Conservation (phyloP, 805 yeast genomes). For the Ogataea methylovora region DNA sequence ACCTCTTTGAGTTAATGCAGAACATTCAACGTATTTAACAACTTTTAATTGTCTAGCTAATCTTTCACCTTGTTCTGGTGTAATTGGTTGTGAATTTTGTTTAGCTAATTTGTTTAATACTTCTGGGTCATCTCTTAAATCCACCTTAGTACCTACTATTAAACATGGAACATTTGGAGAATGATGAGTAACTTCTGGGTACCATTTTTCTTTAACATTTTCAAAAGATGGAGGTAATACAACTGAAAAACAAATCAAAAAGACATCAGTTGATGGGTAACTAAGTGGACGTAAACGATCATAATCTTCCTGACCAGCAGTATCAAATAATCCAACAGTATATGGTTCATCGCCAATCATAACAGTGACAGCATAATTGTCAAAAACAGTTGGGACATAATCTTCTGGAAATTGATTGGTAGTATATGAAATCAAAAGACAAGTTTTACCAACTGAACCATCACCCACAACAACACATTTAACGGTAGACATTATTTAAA, state of each 20-base stretch:
- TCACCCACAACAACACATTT: conserved; percentile 94
- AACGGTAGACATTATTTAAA: conserved; percentile 59
- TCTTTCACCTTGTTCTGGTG: conserved; percentile 52
- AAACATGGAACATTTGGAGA: conserved; percentile 66
- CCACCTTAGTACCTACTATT: conserved; percentile 84
- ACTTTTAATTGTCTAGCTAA: conserved; percentile 69
- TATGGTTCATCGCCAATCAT: conserved; percentile 76
- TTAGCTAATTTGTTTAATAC: conserved; percentile 62
- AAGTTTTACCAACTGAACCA: conserved; percentile 94
- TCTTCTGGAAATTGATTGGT: conserved; percentile 91
- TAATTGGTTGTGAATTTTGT: conserved; percentile 54
- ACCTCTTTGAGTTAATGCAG: conserved; percentile 85
- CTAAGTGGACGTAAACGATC: conserved; percentile 84
- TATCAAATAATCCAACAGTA: conserved; percentile 89
- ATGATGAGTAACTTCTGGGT: conserved; percentile 82
- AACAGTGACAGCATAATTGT: conserved; percentile 82
- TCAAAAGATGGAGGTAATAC: conserved; percentile 74
- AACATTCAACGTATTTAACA: conserved; percentile 74
- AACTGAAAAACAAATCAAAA: conserved; percentile 78
- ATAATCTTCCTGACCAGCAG: conserved; percentile 92
- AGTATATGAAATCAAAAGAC: conserved; percentile 80
- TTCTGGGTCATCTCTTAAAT: conserved; percentile 75
- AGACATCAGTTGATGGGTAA: conserved; percentile 88
- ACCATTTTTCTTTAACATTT: conserved; percentile 76
- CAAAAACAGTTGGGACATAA: conserved; percentile 91